Base-by-base conservation (phyloP, 768 basidiomycete genomes). In the Kondoa malvinella region DNA sequence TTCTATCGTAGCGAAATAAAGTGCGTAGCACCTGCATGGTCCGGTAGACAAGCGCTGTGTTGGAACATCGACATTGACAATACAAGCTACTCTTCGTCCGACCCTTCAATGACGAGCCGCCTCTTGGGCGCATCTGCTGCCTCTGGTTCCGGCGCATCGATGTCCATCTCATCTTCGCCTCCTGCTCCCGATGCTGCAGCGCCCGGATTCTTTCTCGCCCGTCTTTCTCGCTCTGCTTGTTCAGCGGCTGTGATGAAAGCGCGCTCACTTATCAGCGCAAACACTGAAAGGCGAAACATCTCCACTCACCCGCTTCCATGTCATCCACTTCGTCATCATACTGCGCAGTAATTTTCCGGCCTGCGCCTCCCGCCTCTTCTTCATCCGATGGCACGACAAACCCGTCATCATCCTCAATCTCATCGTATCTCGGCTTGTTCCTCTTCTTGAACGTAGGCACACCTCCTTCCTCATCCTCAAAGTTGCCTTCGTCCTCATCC, bases 91-190 rank as follows among this genome's bases (percentile, higher is more conserved):
- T 69, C 69, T 17, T 69, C 69, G 50, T 69, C 69, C 31, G 61
- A 63, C 12, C 66, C 66, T 40, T 69, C 69, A 14, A 69, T 61
- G 29, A 69, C 69, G 12, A 69, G 66, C 26, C 65, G 56, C 27
- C 66, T 57, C 60, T 61, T 66, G 34, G 34, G 25, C 58, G 58
- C 34, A 26, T 62, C 57, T 15, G 16, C 66, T 67, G 66, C 61
- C 25, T 64, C 68, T 16, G 26, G 25, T 29, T 69, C 68, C 3
- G 65, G 30, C 26, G 63, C 60, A 26, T 69, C 69, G 25, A 58
- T 34, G 26, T 67, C 67, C 26, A 67, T 63, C 57, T 56, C 33
- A 16, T 57, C 27, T n/a, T 34, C 32, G 34, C 17, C 59, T 2
- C 31, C 32, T 30, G 31, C 2, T 16, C 31, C 33, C 27, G 66